Conservation (phyloP, 495 filamentous ascomycete genomes). For the Tricharina praecox region DNA sequence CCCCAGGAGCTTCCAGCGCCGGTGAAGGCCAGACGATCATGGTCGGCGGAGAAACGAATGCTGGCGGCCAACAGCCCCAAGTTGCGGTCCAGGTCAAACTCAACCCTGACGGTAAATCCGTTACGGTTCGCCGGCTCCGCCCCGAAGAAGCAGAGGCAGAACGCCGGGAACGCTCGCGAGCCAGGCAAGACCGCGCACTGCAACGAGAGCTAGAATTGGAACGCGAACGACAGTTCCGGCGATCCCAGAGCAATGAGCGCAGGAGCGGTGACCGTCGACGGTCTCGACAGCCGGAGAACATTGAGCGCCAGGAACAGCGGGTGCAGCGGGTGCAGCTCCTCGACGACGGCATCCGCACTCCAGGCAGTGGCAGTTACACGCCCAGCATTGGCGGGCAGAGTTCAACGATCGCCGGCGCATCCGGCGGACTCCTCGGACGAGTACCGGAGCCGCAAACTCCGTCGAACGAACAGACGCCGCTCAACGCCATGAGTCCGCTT, state of each 20-base stretch:
- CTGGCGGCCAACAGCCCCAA: slow-evolving; percentile 10
- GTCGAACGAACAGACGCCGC: slow-evolving; percentile 2
- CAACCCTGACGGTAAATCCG: slow-evolving; percentile 25
- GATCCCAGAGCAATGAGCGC: slow-evolving; percentile 6
- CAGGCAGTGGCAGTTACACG: not conserved
- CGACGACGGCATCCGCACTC: not conserved
- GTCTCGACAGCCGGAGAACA: not conserved
- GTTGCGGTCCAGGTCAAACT: slow-evolving; percentile 25
- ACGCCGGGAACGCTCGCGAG: slow-evolving; percentile 17
- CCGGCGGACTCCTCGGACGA: slow-evolving; percentile 20
- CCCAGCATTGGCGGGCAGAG: slow-evolving; percentile 9
- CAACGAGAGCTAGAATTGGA: slow-evolving; percentile 22
- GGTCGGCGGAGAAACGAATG: not conserved
- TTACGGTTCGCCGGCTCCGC: slow-evolving; percentile 23
- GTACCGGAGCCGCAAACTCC: slow-evolving; percentile 7
- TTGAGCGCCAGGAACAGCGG: not conserved
- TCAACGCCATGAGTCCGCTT: slow-evolving; percentile 1
- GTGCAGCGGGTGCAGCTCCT: too few relatives aligned
- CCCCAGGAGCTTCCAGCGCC: too few relatives aligned
- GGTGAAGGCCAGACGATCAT: slow-evolving; percentile 9
- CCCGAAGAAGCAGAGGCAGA: slow-evolving; percentile 22
- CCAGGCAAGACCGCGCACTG: slow-evolving; percentile 11
- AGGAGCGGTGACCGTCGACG: not conserved
- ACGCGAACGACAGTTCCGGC: slow-evolving; percentile 13
- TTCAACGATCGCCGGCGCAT: slow-evolving; percentile 19